phyloP scores from a whole-genome alignment of 2,329 filamentous ascomycete species.

The Diaporthe capsici region DNA sequence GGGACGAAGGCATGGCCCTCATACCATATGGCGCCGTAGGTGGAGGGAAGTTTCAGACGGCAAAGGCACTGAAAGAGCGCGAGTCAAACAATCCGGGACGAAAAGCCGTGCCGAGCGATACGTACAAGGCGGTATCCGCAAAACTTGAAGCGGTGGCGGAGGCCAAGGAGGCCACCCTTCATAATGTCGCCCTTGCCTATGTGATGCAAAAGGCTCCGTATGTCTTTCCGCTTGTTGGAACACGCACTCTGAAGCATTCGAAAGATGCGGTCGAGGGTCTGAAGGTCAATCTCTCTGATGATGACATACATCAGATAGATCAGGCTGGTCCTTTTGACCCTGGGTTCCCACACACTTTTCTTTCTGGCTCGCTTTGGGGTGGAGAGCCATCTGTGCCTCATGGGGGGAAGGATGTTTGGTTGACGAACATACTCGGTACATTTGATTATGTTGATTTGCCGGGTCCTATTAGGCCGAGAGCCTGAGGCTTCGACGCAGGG shows the following conservation, averaged over 20 bases:
- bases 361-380: slow-evolving; percentile 54
- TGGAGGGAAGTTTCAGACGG: slow-evolving; percentile 53
- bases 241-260: slow-evolving; percentile 77
- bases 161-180: slow-evolving; percentile 58
- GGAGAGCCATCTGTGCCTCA: too few relatives aligned
- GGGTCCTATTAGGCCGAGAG: too few relatives aligned
- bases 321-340: slow-evolving; percentile 71
- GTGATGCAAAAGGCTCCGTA: slow-evolving; percentile 79
- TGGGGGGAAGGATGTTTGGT: too few relatives aligned
- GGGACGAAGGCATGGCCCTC: slow-evolving; percentile 68
- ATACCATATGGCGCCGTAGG: slow-evolving; percentile 68
- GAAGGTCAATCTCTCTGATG: slow-evolving; percentile 67
- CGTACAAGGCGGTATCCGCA: slow-evolving; percentile 58
- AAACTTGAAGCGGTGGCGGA: slow-evolving; percentile 63
- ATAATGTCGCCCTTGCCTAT: slow-evolving; percentile 76
- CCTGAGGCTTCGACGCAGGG: too few relatives aligned
- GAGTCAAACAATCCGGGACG: slow-evolving; percentile 20
- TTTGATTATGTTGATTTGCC: too few relatives aligned
- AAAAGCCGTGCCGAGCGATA: slow-evolving; percentile 57
- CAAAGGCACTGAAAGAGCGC: slow-evolving; percentile 47
- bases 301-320: slow-evolving; percentile 78
- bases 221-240: slow-evolving; percentile 81
- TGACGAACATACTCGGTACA: too few relatives aligned
- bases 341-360: slow-evolving; percentile 76
- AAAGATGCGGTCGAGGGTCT: slow-evolving; percentile 79